Conservation (phyloP, 805 yeast genomes). For the Candida palmyrensis region DNA sequence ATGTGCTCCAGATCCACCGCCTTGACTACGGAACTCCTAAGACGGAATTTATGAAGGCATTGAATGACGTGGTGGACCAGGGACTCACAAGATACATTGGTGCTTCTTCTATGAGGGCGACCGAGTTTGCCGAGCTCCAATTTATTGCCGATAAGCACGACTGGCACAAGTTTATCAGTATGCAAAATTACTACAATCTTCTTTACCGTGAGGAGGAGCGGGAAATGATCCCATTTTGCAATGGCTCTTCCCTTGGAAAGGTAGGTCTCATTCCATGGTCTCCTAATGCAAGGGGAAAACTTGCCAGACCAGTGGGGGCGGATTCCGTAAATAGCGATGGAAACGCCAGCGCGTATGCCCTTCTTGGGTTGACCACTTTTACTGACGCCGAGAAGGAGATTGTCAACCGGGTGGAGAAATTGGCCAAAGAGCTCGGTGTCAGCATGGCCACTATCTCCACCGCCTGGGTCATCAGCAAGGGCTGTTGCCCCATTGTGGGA, state of each 20-base stretch:
- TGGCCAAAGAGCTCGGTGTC: constrained; percentile 42
- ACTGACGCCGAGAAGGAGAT: constrained; percentile 13
- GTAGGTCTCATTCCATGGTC: constrained; percentile 61
- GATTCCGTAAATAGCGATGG: constrained; percentile 9
- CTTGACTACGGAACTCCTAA: constrained; percentile 43
- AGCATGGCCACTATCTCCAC: constrained; percentile 38
- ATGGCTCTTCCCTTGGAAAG: constrained; percentile 33
- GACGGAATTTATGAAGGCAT: constrained; percentile 52
- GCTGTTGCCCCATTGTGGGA: constrained; percentile 16
- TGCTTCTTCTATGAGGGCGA: constrained; percentile 56
- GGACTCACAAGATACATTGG: constrained; percentile 55
- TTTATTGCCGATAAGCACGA: constrained; percentile 49
- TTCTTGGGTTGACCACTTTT: constrained; percentile 9
- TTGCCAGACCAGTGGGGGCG: constrained; percentile 41
- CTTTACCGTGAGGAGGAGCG: constrained; percentile 61
- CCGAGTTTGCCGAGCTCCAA: constrained; percentile 52
- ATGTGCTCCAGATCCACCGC: constrained; percentile 54
- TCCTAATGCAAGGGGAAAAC: constrained; percentile 51
- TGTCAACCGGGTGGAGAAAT: constrained; percentile 44
- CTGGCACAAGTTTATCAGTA: constrained; percentile 55
- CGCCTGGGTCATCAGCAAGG: constrained; percentile 18
- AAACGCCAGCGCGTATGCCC: constrained; percentile 1
- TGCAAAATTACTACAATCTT: constrained; percentile 57
- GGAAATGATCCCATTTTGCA: constrained; percentile 53
- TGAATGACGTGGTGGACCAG: constrained; percentile 44